Conservation (phyloP, 225 moss, liverwort and hornwort species). For the Antitrichia curtipendula region DNA sequence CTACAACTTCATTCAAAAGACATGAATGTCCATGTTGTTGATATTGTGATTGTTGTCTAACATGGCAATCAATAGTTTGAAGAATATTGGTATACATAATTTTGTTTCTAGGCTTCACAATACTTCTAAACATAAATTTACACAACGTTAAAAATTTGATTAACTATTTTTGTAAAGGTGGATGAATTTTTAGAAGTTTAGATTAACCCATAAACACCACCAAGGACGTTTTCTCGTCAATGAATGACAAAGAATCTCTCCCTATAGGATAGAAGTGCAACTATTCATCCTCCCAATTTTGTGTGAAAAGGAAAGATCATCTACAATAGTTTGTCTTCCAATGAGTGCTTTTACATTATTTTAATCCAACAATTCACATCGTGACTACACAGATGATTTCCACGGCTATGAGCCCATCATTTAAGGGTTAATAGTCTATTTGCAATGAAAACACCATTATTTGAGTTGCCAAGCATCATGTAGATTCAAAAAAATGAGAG, state of each 20-base stretch:
- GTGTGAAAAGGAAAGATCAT: too few species aligned
- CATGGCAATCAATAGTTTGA: background rate
- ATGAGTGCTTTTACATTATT: too few species aligned
- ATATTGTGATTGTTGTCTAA: fast-evolving
- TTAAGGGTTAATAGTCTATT: background rate
- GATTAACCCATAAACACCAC: too few species aligned
- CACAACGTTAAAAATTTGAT: background rate
- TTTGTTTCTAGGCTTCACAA: background rate
- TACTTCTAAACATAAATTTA: background rate
- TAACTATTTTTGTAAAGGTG: background rate
- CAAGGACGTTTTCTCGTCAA: too few species aligned
- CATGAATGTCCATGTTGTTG: background rate
- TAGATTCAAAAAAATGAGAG: background rate
- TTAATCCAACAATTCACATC: too few species aligned
- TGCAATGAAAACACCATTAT: background rate
- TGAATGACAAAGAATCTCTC: too few species aligned
- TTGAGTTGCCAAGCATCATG: background rate
- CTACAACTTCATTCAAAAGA: background rate
- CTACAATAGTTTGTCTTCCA: too few species aligned
- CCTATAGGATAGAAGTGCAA: too few species aligned
- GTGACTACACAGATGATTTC: too few species aligned
- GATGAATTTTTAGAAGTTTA: background rate
- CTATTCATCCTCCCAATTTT: too few species aligned
- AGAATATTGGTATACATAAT: background rate
- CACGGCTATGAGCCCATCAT: too few species aligned